Base-by-base conservation (phyloP, 2,329 filamentous ascomycete genomes). In the Alternaria sp. region DNA sequence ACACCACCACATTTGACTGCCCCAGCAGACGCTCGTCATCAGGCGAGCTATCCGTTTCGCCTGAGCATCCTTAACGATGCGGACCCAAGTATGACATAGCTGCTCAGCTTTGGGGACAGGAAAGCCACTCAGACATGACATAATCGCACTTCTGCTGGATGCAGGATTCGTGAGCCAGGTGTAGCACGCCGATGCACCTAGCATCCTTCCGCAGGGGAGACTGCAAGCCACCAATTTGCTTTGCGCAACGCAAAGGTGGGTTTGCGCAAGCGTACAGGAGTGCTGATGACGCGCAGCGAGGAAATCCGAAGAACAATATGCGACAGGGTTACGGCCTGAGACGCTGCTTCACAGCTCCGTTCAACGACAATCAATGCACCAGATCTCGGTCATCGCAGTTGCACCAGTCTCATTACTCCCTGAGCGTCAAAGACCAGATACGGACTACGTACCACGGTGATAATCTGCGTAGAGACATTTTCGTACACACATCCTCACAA, bases 1-100 rank as follows among this genome's bases (percentile, higher is more conserved):
- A 40, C 25, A 38, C 45, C 53, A 45, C 58, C 54, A 28, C 58
- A 46, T 52, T n/a, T 27, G 14, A 48, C 41, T 38, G 40, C 32
- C 32, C 25, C 51, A 6, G n/a, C 40, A 48, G 32, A 34, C 41
- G 18, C 28, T 60, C 58, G 46, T 57, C 58, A 57, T 60, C 54
- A 57, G 48, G 54, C 58, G 46, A 60, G 41, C 41, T 52, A 48
- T 40, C 58, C 54, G 54, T 54, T 45, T 34, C 48, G 58, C 46
- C 28, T 22, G 43, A 38, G 52, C 57, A 46, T 49, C 57, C 27
- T 40, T 30, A 57, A 45, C 36, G 32, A 40, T 27, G 30, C 18
- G 25, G 40, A 20, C 27, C 44, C 48, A 34, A 16, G 27, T 36
- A 60, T 60, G 58, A 52, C 58, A 60, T 52, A 40, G 51, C 41